phyloP scores from a whole-genome alignment of 495 filamentous ascomycete genomes.

The Xylaria venustula region DNA sequence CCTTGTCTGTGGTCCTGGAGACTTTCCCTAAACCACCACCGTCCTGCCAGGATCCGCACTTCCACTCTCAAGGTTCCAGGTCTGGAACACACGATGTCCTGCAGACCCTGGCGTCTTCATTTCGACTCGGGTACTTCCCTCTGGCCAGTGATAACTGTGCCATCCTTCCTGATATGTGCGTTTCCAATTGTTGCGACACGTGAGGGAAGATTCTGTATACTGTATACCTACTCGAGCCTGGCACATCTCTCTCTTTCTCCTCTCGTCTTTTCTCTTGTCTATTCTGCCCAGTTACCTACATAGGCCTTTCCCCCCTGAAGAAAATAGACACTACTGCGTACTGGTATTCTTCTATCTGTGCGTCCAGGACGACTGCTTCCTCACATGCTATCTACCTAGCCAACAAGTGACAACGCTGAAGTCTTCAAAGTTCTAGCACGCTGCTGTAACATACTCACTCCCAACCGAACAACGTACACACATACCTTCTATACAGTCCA shows the following conservation, averaged over 20 bases:
- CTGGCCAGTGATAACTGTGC: constrained; percentile 7
- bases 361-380: too few relatives aligned
- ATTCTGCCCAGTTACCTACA: too few relatives aligned
- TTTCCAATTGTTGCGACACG: neutral
- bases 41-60: constrained; percentile 4
- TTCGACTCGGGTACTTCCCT: constrained; percentile 6
- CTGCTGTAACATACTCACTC: too few relatives aligned
- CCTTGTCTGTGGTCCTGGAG: neutral
- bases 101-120: constrained; percentile 11
- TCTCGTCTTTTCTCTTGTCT: neutral
- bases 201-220: neutral
- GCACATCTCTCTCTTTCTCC: neutral
- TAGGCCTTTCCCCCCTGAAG: too few relatives aligned
- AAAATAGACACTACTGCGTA: too few relatives aligned
- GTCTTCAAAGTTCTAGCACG: too few relatives aligned
- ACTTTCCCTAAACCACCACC: constrained; percentile 6
- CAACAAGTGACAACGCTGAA: too few relatives aligned
- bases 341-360: too few relatives aligned
- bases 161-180: neutral
- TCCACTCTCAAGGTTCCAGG: neutral
- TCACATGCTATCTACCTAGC: too few relatives aligned
- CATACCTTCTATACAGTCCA: neutral
- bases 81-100: constrained; percentile 14
- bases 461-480: constrained; percentile 13
- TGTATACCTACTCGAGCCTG: too few relatives aligned